A percentile compares a stretch with the other conserved stretches of the same genome.
These are phyloP conservation scores for Hericium alpestre DNA, from an alignment of 768 basidiomycete genomes.

Conservation along the genomic window DNA sequence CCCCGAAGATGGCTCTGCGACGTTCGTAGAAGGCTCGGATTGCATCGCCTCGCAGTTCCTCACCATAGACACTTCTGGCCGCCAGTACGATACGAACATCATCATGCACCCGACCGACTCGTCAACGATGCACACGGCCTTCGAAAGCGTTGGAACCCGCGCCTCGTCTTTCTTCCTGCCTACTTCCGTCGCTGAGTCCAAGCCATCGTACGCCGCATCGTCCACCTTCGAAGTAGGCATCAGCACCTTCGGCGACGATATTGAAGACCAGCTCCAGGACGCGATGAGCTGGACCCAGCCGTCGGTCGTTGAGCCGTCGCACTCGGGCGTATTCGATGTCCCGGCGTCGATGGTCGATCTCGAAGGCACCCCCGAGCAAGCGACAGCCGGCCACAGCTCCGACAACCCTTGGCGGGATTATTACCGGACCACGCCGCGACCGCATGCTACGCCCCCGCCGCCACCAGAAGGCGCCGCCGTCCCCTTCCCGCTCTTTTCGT, in stretches of 20 bases:
- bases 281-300: slow-evolving; percentile 15
- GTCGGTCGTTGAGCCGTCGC: slow-evolving; percentile 6
- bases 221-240: slow-evolving; percentile 12
- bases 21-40: slow-evolving; percentile 5
- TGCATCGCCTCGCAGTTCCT: slow-evolving; percentile 4
- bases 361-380: slow-evolving; percentile 8
- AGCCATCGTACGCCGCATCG: slow-evolving; percentile 9
- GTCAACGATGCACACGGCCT: slow-evolving; percentile 13
- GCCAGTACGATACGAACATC: slow-evolving; percentile 9
- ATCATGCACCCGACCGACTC: slow-evolving; percentile 12
- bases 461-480: slow-evolving; percentile 1
- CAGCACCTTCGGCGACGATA: slow-evolving; percentile 9
- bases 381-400: slow-evolving; percentile 3
- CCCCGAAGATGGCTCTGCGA: slow-evolving; percentile 8
- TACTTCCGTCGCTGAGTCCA: slow-evolving; percentile 8
- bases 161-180: slow-evolving; percentile 7
- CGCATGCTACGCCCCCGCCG: neutral
- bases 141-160: slow-evolving; percentile 9
- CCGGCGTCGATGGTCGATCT: slow-evolving; percentile 10
- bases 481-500: slow-evolving; percentile 10
- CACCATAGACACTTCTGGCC: slow-evolving; percentile 6
- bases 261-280: slow-evolving; percentile 10
- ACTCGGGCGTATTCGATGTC: slow-evolving; percentile 2
- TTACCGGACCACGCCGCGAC: neutral
- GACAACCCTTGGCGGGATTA: slow-evolving; percentile 8